These are phyloP conservation scores for Mortierella sp. DNA, from an alignment of 371 early-diverging fungal species.

Conservation along the genomic window DNA sequence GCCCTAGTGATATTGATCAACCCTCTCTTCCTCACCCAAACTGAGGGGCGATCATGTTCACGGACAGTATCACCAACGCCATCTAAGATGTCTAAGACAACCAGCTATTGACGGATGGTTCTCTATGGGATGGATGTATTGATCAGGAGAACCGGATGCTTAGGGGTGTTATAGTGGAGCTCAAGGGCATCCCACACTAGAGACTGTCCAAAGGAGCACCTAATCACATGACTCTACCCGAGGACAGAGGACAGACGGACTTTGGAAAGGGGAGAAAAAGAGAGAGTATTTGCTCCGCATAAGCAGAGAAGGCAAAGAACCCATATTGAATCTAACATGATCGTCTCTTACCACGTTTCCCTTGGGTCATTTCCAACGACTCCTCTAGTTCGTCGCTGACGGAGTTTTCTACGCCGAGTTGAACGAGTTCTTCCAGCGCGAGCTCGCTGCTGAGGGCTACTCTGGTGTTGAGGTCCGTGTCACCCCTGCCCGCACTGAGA, in stretches of 20 bases:
- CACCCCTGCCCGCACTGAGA: slow-evolving; percentile 98
- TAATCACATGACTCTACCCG: too few relatives aligned
- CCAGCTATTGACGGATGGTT: slow-evolving; percentile 9
- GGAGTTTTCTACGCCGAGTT: slow-evolving; percentile 99
- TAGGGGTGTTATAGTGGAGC: background rate
- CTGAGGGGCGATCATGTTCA: too few relatives aligned
- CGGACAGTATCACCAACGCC: too few relatives aligned
- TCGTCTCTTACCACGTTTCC: background rate
- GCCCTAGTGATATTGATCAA: too few relatives aligned
- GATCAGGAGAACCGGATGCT: slow-evolving; percentile 9
- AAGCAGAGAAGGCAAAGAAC: slow-evolving; percentile 54
- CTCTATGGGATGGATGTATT: slow-evolving; percentile 38
- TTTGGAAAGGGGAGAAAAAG: too few relatives aligned
- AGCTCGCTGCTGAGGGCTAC: slow-evolving; percentile 78
- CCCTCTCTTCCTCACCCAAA: too few relatives aligned
- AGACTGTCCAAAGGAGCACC: slow-evolving; percentile 26
- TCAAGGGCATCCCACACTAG: too few relatives aligned
- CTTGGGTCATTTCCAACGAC: background rate
- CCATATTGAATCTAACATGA: background rate
- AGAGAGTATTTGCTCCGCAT: slow-evolving; percentile 62
- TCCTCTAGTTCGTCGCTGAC: slow-evolving; percentile 95
- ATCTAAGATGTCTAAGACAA: too few relatives aligned
- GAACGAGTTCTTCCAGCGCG: slow-evolving; percentile 98
- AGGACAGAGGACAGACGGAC: too few relatives aligned
- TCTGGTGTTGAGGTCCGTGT: slow-evolving; percentile 99